Conservation (phyloP, 768 basidiomycete species). For the Pulveroboletus sp. region DNA sequence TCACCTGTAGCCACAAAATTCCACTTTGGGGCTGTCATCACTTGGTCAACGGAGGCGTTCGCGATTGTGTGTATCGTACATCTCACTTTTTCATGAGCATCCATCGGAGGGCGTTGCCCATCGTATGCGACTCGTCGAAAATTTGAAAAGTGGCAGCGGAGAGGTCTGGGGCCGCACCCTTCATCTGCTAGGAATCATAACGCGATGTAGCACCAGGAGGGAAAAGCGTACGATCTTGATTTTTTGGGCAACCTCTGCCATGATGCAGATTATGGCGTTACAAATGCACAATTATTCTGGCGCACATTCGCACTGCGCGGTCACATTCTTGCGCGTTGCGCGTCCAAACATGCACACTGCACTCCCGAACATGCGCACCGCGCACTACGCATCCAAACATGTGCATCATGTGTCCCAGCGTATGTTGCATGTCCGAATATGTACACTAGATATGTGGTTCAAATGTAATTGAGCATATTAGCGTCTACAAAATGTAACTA, state of each 20-base stretch:
- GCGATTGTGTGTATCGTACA: not conserved
- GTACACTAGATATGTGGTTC: too few species aligned
- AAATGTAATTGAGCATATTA: too few species aligned
- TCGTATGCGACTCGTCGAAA: slow-evolving; percentile 90
- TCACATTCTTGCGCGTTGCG: too few species aligned
- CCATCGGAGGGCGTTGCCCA: slow-evolving; percentile 93
- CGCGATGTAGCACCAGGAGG: not conserved
- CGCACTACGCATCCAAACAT: too few species aligned
- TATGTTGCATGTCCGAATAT: too few species aligned
- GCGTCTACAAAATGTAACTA: too few species aligned
- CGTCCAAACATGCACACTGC: too few species aligned
- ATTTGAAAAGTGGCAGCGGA: slow-evolving; percentile 91
- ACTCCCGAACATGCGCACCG: too few species aligned
- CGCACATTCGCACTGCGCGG: too few species aligned
- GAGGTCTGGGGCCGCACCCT: slow-evolving; percentile 75
- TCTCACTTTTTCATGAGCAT: slow-evolving; percentile 99
- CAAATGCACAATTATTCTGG: too few species aligned
- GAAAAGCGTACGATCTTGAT: slow-evolving; percentile 30
- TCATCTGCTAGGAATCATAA: slow-evolving; percentile 54
- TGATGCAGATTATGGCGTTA: too few species aligned
- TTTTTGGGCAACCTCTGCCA: slow-evolving; percentile 30
- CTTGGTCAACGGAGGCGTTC: slow-evolving; percentile 3
- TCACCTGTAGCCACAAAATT: slow-evolving; percentile 97
- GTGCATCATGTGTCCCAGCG: too few species aligned
- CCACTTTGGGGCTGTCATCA: slow-evolving; percentile 82